These are phyloP conservation scores for Diaporthe sp. DNA, from an alignment of 2,329 filamentous ascomycete genomes.

Conservation along the genomic window DNA sequence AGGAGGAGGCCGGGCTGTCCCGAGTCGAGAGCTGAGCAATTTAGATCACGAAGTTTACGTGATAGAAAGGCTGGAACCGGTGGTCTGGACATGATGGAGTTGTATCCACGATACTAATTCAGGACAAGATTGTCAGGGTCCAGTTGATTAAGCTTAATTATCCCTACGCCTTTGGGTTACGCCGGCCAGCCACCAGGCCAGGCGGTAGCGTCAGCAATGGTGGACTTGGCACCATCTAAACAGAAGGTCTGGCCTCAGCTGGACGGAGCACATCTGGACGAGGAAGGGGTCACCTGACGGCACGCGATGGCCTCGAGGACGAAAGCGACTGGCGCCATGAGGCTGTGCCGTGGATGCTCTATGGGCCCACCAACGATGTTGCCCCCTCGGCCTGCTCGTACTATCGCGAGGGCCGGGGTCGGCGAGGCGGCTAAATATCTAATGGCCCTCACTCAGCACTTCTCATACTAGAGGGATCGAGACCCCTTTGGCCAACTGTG, in stretches of 20 bases:
- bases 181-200: slow-evolving; percentile 18
- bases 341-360: not conserved
- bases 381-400: slow-evolving; percentile 14
- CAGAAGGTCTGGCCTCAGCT: slow-evolving; percentile 20
- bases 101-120: slow-evolving; percentile 47
- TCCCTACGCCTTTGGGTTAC: slow-evolving; percentile 15
- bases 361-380: slow-evolving; percentile 9
- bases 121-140: slow-evolving; percentile 40
- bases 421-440: slow-evolving; percentile 20
- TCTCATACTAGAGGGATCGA: not conserved
- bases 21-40: slow-evolving; percentile 12
- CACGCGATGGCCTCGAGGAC: slow-evolving; percentile 11
- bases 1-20: not conserved
- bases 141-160: slow-evolving; percentile 51
- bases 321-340: not conserved
- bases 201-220: slow-evolving; percentile 25
- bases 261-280: not conserved
- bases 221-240: slow-evolving; percentile 26
- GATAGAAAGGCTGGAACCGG: slow-evolving; percentile 21
- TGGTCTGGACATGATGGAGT: slow-evolving; percentile 20
- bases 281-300: slow-evolving; percentile 18
- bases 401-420: slow-evolving; percentile 16
- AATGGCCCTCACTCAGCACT: not conserved
- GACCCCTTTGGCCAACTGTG: slow-evolving; percentile 11
- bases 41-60: slow-evolving; percentile 22